These are phyloP conservation scores for Solanum acaule DNA, from an alignment of 257 asterid genomes.

Conservation along the genomic window DNA sequence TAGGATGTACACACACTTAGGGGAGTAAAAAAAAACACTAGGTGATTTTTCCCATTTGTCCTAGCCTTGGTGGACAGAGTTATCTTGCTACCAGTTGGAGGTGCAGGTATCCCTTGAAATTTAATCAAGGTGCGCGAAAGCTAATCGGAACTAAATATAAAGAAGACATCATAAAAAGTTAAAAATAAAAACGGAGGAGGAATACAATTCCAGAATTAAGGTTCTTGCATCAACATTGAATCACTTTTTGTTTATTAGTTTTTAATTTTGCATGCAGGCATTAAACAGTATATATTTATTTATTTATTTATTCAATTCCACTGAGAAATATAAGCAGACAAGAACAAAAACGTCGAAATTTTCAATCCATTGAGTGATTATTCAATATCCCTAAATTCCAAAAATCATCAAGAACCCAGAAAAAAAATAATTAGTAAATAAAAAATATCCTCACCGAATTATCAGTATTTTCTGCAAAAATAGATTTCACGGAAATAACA, in stretches of 20 bases:
- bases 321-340: neutral
- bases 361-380: neutral
- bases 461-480: neutral
- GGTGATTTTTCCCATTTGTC: neutral
- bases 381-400: neutral
- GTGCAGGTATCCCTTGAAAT: neutral
- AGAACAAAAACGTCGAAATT: neutral
- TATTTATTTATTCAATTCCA: neutral
- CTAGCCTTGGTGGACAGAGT: neutral
- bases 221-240: neutral
- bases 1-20: too few relatives aligned
- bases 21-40: neutral
- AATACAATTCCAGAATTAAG: neutral
- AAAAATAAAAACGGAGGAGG: neutral
- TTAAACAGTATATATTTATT: neutral
- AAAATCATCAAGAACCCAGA: neutral
- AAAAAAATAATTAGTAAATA: neutral
- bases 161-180: neutral
- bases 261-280: neutral
- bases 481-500: neutral
- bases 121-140: neutral
- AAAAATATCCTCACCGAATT: neutral
- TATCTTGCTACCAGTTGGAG: neutral
- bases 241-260: too few relatives aligned
- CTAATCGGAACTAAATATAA: neutral